Conservation (phyloP, 371 early-diverging fungal genomes). For the Mucor racemosus region DNA sequence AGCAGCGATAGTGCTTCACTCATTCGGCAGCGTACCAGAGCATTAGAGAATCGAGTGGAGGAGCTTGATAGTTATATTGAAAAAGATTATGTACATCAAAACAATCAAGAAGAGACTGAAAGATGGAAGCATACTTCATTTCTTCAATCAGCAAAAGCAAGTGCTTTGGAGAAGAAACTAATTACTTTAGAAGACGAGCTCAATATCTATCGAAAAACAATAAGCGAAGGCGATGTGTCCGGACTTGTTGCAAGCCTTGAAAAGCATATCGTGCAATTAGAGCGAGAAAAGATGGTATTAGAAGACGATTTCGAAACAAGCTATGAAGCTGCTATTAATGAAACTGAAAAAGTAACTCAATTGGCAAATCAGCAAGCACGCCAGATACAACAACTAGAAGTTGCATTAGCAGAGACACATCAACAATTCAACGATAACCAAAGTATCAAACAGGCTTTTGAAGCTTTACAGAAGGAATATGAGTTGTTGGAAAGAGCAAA, state of each 20-base stretch:
- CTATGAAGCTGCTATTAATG: constrained; percentile 18
- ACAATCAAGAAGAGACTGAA: not conserved
- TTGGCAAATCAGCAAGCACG: not conserved
- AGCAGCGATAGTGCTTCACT: not conserved
- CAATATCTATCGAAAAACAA: not conserved
- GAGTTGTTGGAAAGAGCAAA: not conserved
- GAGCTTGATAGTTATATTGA: constrained; percentile 19
- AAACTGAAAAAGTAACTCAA: constrained; percentile 1
- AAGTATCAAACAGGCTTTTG: not conserved
- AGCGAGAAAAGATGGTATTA: not conserved
- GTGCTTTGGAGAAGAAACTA: not conserved
- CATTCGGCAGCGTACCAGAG: not conserved
- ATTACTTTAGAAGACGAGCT: constrained; percentile 1
- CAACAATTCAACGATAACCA: not conserved
- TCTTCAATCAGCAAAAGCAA: constrained; percentile 9
- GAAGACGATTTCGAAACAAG: constrained; percentile 15
- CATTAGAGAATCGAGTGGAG: constrained; percentile 13
- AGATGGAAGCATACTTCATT: constrained; percentile 2
- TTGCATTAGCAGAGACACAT: not conserved
- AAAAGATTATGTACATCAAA: not conserved
- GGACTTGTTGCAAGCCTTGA: constrained; percentile 16
- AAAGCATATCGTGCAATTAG: not conserved
- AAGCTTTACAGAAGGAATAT: not conserved
- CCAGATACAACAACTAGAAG: constrained; percentile 3
- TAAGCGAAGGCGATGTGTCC: constrained; percentile 8